Base-by-base conservation (phyloP, 2,329 filamentous ascomycete species). In the Elsinoe ampelina region DNA sequence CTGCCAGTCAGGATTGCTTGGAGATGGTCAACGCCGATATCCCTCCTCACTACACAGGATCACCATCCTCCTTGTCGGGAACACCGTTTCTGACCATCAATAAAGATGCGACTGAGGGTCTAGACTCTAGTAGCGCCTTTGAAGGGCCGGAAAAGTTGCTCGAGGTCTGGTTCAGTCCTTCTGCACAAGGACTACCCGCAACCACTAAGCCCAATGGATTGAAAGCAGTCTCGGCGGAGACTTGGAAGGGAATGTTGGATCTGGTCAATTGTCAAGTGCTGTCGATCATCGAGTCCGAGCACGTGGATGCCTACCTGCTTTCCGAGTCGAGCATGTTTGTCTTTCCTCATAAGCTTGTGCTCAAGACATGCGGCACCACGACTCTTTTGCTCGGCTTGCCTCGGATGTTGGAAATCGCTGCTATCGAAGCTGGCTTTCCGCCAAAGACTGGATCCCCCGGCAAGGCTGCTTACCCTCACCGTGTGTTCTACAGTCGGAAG, bases 301-400 rank as follows among this genome's bases (percentile, higher is more conserved):
- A 92, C 68, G 87, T 97, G 65, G 93, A 98, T 69, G 92, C 93
- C 62, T 98, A 98, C 70, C 83, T 98, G 5, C 80, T 98, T 57
- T 98, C 93, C 61, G 93, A 98, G 75, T 97, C 93, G 39, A 97
- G 93, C 86, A 95, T 98, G 91, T 98, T 98, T 70, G 89, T 98
- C 65, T 98, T 95, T 73, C 90, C 91, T n/a, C 93, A 98, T 81
- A 98, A 98, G 79, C 81, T 98, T 62, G 95, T 98, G 60, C 78
- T 98, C 63, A 98, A 98, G 82, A 98, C 93, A 6, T 98, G 93
- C 67, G 93, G 93, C 59, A 98, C 93, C 20, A 98, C 93, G 12
- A 98, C 93, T 2, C 77, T 98, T 55, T 81, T 98, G 5, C 85
- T 87, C 48, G 93, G 93, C 17, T 80, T 98, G 45, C 89, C 89